Conservation (phyloP, 1,139 yeast genomes). For the Blastobotrys capitulatus region DNA sequence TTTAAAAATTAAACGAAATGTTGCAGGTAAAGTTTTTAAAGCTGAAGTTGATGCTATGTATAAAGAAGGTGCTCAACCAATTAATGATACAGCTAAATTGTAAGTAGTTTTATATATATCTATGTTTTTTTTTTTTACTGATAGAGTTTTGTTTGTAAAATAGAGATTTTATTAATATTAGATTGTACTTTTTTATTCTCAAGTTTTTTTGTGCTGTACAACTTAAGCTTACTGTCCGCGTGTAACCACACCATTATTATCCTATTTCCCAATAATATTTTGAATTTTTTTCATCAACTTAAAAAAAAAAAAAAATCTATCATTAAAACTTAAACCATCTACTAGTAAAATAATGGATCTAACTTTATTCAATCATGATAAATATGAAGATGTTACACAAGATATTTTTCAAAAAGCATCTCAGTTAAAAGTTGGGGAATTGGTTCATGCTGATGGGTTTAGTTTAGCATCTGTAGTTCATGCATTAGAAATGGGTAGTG, state of each 20-base stretch:
- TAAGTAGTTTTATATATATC: background rate
- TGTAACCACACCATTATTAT: too few species aligned
- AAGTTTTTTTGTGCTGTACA: too few species aligned
- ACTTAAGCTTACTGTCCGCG: too few species aligned
- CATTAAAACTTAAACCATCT: background rate
- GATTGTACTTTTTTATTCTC: too few species aligned
- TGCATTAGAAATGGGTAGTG: conserved; percentile 37
- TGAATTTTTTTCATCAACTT: background rate
- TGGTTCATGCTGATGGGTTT: conserved; percentile 27
- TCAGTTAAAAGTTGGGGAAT: conserved; percentile 28
- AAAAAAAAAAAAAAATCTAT: background rate
- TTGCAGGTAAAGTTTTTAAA: conserved; percentile 49
- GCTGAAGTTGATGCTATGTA: conserved; percentile 50
- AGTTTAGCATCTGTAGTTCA: conserved; percentile 33
- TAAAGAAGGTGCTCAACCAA: conserved; percentile 45
- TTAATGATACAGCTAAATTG: conserved; percentile 11
- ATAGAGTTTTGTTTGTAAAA: background rate
- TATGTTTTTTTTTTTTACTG: background rate
- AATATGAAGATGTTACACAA: conserved; percentile 25
- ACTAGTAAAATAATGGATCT: conserved; percentile 3
- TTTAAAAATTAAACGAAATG: conserved; percentile 60
- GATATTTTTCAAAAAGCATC: conserved; percentile 18
- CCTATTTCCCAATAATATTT: background rate
- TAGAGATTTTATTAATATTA: too few species aligned
- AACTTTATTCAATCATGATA: conserved; percentile 23